Conservation (phyloP, 2,329 filamentous ascomycete species). For the Didymella arachidicola region DNA sequence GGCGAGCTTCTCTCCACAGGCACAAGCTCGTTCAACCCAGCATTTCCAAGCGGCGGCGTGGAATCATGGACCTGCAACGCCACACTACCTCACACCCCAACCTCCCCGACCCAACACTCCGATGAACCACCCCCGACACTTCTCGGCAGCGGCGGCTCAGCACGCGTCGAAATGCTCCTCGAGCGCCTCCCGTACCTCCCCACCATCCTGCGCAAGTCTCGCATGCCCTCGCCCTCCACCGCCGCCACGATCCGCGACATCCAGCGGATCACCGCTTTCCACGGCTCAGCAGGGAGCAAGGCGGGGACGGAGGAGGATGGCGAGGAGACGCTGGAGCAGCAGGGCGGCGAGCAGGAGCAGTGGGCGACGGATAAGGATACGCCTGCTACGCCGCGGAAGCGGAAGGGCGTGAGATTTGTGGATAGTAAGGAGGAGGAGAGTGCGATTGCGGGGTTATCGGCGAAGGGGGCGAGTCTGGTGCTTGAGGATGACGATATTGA, state of each 20-base stretch:
- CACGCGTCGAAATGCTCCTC: conserved; percentile 77
- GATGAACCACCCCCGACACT: conserved; percentile 46
- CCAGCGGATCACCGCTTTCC: conserved; percentile 73
- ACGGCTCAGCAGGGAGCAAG: conserved; percentile 33
- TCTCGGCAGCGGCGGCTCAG: conserved; percentile 67
- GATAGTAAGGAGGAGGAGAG: conserved; percentile 25
- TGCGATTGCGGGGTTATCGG: conserved; percentile 33
- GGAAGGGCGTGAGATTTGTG: conserved; percentile 14
- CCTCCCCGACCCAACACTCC: conserved; percentile 8
- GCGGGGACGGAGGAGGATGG: conserved; percentile 45
- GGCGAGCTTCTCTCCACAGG: conserved; percentile 40
- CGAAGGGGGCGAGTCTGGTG: conserved; percentile 48
- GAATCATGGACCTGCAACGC: conserved; percentile 48
- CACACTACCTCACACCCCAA: conserved; percentile 23
- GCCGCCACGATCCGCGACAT: conserved; percentile 62
- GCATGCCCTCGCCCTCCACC: conserved; percentile 36
- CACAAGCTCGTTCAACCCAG: conserved; percentile 37
- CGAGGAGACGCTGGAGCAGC: conserved; percentile 27
- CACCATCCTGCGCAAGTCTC: conserved; percentile 61
- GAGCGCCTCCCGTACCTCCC: conserved; percentile 88
- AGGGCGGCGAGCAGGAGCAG: conserved; percentile 43
- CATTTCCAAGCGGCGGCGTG: conserved; percentile 47
- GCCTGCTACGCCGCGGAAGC: conserved; percentile 32
- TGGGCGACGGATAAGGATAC: conserved; percentile 55
- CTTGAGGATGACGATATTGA: conserved; percentile 59